phyloP scores from a whole-genome alignment of 129 eudicot species.

The Tagetes patula region DNA sequence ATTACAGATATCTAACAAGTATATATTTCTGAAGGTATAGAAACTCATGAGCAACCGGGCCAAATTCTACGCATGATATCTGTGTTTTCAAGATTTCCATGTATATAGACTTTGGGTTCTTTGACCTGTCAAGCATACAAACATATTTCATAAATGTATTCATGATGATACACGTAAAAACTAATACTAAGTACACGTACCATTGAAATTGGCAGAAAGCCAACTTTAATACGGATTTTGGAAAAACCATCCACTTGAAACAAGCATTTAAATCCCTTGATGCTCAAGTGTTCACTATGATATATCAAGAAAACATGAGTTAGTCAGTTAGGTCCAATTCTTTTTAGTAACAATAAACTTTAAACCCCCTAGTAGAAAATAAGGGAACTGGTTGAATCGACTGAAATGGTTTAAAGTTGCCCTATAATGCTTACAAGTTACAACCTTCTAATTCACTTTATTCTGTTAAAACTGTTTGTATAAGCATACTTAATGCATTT shows the following conservation, averaged over 20 bases:
- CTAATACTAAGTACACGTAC: constrained; percentile 37
- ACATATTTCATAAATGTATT: constrained; percentile 1
- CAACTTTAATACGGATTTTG: constrained; percentile 45
- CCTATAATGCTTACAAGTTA: not conserved
- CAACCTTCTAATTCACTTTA: constrained; percentile 3
- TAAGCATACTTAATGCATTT: constrained; percentile 1
- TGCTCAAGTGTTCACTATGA: constrained; percentile 63
- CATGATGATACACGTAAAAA: not conserved
- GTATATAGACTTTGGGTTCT: constrained; percentile 70
- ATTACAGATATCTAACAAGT: not conserved
- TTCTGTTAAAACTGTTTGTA: not conserved
- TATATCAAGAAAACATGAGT: constrained; percentile 13
- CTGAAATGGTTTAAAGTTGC: not conserved
- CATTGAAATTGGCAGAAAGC: constrained; percentile 66
- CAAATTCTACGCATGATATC: constrained; percentile 51
- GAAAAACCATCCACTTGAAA: constrained; percentile 68
- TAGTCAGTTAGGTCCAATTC: not conserved
- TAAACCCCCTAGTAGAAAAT: not conserved
- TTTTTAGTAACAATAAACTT: constrained; percentile 2
- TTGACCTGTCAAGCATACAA: constrained; percentile 49
- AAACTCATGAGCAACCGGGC: constrained; percentile 66
- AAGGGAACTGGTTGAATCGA: not conserved
- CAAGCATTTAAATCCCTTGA: constrained; percentile 76
- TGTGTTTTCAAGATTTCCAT: constrained; percentile 49
- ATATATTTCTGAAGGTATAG: not conserved